phyloP scores from a whole-genome alignment of 1,284 basidiomycete genomes.

The Hypsizygus ulmarius region DNA sequence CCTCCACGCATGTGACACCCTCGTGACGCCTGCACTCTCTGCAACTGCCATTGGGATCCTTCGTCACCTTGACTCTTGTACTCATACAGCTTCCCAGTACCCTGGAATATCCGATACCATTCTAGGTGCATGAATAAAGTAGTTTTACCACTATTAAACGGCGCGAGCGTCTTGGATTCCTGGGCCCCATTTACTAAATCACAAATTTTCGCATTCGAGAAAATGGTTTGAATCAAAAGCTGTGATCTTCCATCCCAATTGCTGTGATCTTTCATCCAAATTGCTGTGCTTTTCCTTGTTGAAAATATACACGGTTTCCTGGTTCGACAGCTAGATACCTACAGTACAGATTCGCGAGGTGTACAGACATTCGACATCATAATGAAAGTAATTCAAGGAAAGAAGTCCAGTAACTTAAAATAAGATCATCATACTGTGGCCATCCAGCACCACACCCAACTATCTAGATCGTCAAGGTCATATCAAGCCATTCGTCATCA shows the following conservation, averaged over 20 bases:
- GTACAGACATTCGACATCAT: constrained; percentile 9
- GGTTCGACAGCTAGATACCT: neutral
- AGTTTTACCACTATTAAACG: no score
- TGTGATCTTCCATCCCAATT: no score
- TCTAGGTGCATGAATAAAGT: no score
- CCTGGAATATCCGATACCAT: no score
- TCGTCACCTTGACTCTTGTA: no score
- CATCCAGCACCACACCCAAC: constrained; percentile 6
- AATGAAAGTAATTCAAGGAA: neutral
- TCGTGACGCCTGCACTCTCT: constrained; percentile 7
- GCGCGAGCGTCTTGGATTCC: no score
- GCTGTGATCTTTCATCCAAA: no score
- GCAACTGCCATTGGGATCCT: neutral
- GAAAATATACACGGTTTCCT: neutral
- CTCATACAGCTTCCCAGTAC: no score
- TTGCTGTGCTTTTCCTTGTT: neutral
- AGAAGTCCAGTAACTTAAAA: neutral
- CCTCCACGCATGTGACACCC: constrained; percentile 11
- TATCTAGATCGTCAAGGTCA: constrained; percentile 10
- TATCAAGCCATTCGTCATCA: constrained; percentile 2
- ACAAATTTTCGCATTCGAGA: no score
- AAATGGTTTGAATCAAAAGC: no score
- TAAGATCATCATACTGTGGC: neutral
- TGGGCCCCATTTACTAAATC: no score
- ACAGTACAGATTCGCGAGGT: constrained; percentile 1